Conservation (phyloP, 345 rosid species). For the Gossypium herbaceum region DNA sequence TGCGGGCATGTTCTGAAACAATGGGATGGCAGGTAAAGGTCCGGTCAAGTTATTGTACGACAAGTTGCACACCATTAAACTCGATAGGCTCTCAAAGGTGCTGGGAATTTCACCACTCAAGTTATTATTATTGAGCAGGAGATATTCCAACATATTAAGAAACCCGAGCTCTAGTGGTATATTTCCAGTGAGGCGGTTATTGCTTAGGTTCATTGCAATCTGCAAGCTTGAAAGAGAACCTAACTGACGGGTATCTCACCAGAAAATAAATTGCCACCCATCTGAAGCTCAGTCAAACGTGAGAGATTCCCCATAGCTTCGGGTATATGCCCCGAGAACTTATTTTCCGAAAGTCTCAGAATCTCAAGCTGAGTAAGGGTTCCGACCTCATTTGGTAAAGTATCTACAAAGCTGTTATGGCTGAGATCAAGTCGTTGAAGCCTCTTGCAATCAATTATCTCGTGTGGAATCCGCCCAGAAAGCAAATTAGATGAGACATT, state of each 20-base stretch:
- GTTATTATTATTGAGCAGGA: conserved; percentile 72
- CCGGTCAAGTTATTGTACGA: conserved; percentile 82
- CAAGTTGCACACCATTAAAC: conserved; percentile 84
- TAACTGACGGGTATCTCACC: conserved; percentile 63
- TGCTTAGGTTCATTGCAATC: conserved; percentile 88
- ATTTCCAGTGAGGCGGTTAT: conserved; percentile 60
- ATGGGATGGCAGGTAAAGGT: conserved; percentile 49
- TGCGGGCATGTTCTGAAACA: conserved; percentile 57
- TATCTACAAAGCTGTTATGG: conserved; percentile 52
- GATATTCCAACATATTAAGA: conserved; percentile 58
- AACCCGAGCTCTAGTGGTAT: conserved; percentile 78
- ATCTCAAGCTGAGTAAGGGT: conserved; percentile 74
- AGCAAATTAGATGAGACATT: conserved; percentile 77
- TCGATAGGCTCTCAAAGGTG: conserved; percentile 57
- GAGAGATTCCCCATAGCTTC: conserved; percentile 61
- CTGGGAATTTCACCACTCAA: conserved; percentile 71
- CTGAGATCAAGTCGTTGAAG: conserved; percentile 94
- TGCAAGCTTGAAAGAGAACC: conserved; percentile 83
- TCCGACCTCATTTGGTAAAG: conserved; percentile 74
- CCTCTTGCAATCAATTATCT: conserved; percentile 65
- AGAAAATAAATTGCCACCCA: conserved; percentile 87
- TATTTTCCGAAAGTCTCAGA: conserved; percentile 77
- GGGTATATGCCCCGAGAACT: conserved; percentile 71
- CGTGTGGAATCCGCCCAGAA: conserved; percentile 58
- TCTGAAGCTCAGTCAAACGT: conserved; percentile 77